Evolutionary conservation across 2,329 filamentous ascomycete species (phyloP).

Genomic region (Alternaria triticimaculans): DNA sequence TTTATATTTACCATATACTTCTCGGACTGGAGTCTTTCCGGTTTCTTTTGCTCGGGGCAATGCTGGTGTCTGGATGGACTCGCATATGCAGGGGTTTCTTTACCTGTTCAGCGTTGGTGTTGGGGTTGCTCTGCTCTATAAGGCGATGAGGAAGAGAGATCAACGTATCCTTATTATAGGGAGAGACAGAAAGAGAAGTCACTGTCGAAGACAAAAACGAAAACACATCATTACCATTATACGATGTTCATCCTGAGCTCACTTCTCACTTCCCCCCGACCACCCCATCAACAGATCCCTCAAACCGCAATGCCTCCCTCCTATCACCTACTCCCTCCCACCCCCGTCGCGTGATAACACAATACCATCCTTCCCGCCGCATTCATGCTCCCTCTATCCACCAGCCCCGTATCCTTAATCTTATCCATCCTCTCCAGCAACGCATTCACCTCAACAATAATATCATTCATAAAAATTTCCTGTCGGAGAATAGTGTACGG

Average conservation of each 20-base stretch:
- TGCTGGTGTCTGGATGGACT: constrained; percentile 1
- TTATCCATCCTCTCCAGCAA: constrained; percentile 11
- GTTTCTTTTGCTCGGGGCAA: neutral
- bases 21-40: neutral
- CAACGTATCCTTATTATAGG: neutral
- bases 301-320: neutral
- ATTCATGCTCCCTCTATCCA: neutral
- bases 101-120: constrained; percentile 9
- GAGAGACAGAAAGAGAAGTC: neutral
- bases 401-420: neutral
- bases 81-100: neutral
- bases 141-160: neutral
- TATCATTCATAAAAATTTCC: constrained; percentile 43
- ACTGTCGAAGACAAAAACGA: neutral
- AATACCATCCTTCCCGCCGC: neutral
- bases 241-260: neutral
- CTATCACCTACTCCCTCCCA: neutral
- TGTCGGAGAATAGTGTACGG: constrained; percentile 17
- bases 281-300: neutral
- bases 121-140: neutral
- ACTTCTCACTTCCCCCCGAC: neutral
- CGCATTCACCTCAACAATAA: constrained; percentile 28
- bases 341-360: neutral
- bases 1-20: neutral
- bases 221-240: neutral